A percentile compares a stretch with the other conserved stretches of the same genome.
These are phyloP conservation scores for Zasmidium cellare DNA, from an alignment of 2,329 filamentous ascomycete species.

Conservation along the genomic window DNA sequence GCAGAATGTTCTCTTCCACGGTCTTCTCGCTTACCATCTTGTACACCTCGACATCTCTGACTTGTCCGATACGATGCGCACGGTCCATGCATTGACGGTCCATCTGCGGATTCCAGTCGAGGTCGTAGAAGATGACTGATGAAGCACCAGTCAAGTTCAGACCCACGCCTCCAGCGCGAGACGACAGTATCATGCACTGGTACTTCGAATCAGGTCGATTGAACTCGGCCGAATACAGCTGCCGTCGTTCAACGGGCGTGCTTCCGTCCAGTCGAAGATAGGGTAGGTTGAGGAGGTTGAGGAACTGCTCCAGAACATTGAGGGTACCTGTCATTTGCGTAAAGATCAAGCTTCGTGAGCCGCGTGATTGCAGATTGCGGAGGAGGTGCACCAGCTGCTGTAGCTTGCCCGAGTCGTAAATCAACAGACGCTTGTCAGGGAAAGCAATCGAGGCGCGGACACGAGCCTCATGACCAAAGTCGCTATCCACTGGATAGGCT, in stretches of 20 bases:
- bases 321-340: constrained; percentile 99
- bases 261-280: constrained; percentile 96
- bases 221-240: constrained; percentile 94
- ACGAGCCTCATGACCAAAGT: constrained; percentile 91
- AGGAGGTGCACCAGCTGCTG: constrained; percentile 85
- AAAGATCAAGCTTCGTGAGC: constrained; percentile 94
- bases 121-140: constrained; percentile 97
- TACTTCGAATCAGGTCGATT: constrained; percentile 86
- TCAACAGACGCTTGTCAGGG: constrained; percentile 90
- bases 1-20: constrained; percentile 95
- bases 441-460: constrained; percentile 95
- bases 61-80: constrained; percentile 95
- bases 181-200: constrained; percentile 91
- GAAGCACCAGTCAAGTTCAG: constrained; percentile 97
- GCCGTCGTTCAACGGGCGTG: constrained; percentile 92
- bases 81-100: constrained; percentile 98
- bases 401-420: constrained; percentile 97
- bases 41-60: constrained; percentile 96
- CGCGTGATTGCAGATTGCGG: constrained; percentile 81
- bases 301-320: constrained; percentile 94
- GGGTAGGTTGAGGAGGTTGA: constrained; percentile 96
- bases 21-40: constrained; percentile 64
- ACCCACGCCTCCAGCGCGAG: constrained; percentile 87
- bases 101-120: constrained; percentile 99
- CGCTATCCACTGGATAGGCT: constrained; percentile 52